phyloP scores from a whole-genome alignment of 148 eudicot species.

The Heliamphora exappendiculata region DNA sequence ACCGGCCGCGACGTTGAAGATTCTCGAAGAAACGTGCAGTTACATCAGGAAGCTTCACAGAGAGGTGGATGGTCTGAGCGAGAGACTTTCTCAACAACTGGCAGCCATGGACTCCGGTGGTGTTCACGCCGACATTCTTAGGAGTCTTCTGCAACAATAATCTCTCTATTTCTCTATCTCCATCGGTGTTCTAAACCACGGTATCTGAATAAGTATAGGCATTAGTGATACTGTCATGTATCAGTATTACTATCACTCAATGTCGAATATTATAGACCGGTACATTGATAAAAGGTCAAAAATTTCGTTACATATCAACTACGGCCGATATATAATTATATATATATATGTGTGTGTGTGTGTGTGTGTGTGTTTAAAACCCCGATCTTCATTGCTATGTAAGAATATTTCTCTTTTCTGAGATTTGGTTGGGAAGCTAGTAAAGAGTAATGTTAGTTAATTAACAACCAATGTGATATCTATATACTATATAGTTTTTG shows the following conservation, averaged over 20 bases:
- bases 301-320: too few relatives aligned
- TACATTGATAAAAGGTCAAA: too few relatives aligned
- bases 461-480: not conserved
- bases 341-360: too few relatives aligned
- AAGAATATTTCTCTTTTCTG: not conserved
- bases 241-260: too few relatives aligned
- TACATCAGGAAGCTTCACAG: constrained; percentile 40
- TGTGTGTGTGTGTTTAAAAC: too few relatives aligned
- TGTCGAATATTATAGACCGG: too few relatives aligned
- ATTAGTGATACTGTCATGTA: too few relatives aligned
- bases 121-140: constrained; percentile 26
- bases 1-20: constrained; percentile 28
- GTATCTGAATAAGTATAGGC: too few relatives aligned
- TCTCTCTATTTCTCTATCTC: constrained; percentile 9
- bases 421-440: not conserved
- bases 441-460: not conserved
- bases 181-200: too few relatives aligned
- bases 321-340: too few relatives aligned
- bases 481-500: not conserved
- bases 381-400: too few relatives aligned
- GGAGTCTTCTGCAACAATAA: constrained; percentile 26
- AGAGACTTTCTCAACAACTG: constrained; percentile 31
- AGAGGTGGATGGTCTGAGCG: constrained; percentile 47
- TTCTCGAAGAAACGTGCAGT: constrained; percentile 42
- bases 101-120: constrained; percentile 19